phyloP scores from a whole-genome alignment of 306 rosid genomes.

The Boehmeria nivea region DNA sequence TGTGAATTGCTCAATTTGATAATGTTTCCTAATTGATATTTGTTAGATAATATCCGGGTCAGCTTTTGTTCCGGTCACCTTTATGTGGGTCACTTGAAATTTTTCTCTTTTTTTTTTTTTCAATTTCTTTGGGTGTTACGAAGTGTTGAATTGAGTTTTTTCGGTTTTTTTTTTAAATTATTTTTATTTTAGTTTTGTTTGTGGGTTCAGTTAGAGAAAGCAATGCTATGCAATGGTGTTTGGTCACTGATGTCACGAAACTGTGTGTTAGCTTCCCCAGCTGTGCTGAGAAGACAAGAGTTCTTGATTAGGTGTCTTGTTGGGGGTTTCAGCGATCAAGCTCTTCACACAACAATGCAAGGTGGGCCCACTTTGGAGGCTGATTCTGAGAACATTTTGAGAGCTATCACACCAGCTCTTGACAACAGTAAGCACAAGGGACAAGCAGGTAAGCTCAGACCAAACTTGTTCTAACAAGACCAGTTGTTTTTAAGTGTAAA shows the following conservation, averaged over 20 bases:
- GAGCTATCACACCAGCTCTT: conserved; percentile 68
- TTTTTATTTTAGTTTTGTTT: not conserved
- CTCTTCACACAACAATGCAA: conserved; percentile 35
- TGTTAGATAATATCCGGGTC: not conserved
- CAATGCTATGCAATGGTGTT: conserved; percentile 16
- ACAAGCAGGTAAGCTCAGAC: conserved; percentile 58
- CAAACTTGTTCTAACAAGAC: no score
- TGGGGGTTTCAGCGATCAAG: conserved; percentile 34
- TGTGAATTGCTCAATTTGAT: conserved; percentile 9
- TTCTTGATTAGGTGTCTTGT: conserved; percentile 63
- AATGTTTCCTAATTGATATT: not conserved
- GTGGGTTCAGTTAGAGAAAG: conserved; percentile 28
- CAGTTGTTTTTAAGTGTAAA: no score
- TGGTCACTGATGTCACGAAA: conserved; percentile 37
- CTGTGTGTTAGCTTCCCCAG: conserved; percentile 51
- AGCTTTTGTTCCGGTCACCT: not conserved
- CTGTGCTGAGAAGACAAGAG: conserved; percentile 65
- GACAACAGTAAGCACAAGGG: conserved; percentile 71
- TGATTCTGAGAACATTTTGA: conserved; percentile 53
- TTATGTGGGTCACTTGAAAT: not conserved
- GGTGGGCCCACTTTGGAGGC: conserved; percentile 37
- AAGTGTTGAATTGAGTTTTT: not conserved
- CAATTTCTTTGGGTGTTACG: conserved; percentile 1
- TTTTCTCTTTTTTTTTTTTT: not conserved
- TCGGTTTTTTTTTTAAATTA: not conserved